Evolutionary conservation across 192 early-diverging fungal species (phyloP), one percentile per base, ranked within the genome.

Genomic region (Coemansia sp.): DNA sequence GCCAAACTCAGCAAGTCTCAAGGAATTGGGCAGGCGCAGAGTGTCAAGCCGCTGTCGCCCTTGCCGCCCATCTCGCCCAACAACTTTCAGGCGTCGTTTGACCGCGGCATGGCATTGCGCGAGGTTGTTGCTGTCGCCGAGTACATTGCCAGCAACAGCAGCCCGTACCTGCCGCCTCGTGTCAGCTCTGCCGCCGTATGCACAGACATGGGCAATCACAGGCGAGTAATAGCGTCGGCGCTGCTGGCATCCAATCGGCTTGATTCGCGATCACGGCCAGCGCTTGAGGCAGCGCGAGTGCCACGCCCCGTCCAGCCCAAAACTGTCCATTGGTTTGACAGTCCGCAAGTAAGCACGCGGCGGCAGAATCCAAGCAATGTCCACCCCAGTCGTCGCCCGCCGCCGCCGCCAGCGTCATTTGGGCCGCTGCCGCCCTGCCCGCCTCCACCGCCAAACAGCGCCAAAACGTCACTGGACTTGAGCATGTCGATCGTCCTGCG

Each of bases 51-150:
- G 32, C 73, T 81, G 32, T 73, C 78, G 39, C 78, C 78, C 2
- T 30, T 81, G 32, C 78, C 78, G 8, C 40, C 62, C 12, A 81
- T 81, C 8, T 75, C 70, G 56, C 78, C 78, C 39, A 81, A 81
- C 56, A 81, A 81, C 44, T 67, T 81, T n/a, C 69, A 81, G 47
- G 78, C 78, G 2, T 81, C 78, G 12, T 75, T 81, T 62, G 78
- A 81, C 61, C 73, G 78, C 35, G 61, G 78, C 37, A 69, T 75
- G 59, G 73, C 73, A 12, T 45, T 81, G 32, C 63, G 69, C 27
- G 69, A 71, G 20, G 58, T 78, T 8, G 65, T 68, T 18, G 67
- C 67, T 10, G 70, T 68, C 13, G 68, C 68, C 12, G 74, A 76
- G 37, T 67, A 39, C 29, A 74, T 74, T 32, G 40, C 71, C 16